Conservation (phyloP, 1,284 basidiomycete species). For the Cryptococcus depauperatus region DNA sequence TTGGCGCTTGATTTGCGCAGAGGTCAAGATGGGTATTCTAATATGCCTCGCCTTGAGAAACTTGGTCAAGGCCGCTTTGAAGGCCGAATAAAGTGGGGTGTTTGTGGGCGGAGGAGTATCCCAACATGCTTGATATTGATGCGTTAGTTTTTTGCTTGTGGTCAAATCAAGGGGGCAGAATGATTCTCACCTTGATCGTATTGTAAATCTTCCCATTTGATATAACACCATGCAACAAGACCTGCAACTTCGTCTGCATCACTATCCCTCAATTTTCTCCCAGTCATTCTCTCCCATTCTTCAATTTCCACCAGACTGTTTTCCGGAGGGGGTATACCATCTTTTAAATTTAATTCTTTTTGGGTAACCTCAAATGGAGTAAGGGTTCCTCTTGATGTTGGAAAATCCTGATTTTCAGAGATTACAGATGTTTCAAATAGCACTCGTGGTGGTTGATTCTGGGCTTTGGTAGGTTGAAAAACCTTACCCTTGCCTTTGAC, state of each 20-base stretch:
- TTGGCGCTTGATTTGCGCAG: constrained; percentile 26
- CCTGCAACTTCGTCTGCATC: constrained; percentile 53
- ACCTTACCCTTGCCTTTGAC: constrained; percentile 1
- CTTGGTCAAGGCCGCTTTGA: constrained; percentile 56
- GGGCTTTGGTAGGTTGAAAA: constrained; percentile 3
- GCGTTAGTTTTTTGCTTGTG: constrained; percentile 1
- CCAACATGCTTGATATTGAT: constrained; percentile 62
- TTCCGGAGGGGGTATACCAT: constrained; percentile 29
- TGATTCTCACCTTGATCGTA: constrained; percentile 68
- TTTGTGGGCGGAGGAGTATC: constrained; percentile 62
- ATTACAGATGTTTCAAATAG: no score
- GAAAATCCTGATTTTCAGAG: no score
- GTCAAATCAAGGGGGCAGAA: not conserved
- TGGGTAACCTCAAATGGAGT: constrained; percentile 2
- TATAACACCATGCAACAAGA: constrained; percentile 37
- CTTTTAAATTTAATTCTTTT: constrained; percentile 8
- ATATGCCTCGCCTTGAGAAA: constrained; percentile 61
- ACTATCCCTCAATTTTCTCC: constrained; percentile 48
- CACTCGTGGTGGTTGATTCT: no score
- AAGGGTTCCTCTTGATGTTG: no score
- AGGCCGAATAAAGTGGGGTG: constrained; percentile 52
- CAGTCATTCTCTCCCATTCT: constrained; percentile 54
- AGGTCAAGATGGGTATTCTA: constrained; percentile 51
- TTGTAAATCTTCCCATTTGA: constrained; percentile 84
- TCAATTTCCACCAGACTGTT: constrained; percentile 32